Conservation (phyloP, 768 basidiomycete genomes). For the Suillus sp. region DNA sequence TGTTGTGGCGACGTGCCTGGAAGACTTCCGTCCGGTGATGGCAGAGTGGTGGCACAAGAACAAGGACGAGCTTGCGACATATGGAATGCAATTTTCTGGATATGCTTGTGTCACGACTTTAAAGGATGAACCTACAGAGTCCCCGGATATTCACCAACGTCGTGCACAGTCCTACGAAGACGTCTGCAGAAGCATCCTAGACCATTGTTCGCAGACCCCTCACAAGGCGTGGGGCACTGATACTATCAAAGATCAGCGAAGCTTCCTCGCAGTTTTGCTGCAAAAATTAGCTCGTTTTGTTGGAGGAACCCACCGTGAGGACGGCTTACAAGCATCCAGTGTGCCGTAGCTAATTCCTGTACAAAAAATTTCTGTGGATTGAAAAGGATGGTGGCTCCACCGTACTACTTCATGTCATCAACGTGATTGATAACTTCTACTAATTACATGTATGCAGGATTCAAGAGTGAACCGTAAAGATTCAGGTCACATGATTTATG, state of each 20-base stretch:
- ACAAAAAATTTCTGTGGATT: neutral
- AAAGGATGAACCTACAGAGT: neutral
- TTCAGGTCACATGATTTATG: too few species aligned
- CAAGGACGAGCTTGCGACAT: conserved; percentile 22
- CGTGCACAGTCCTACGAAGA: conserved; percentile 5
- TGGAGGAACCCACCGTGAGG: neutral
- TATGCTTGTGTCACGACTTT: conserved; percentile 38
- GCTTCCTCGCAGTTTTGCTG: neutral
- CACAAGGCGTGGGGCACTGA: neutral
- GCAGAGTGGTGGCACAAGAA: conserved; percentile 37
- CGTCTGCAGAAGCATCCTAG: neutral
- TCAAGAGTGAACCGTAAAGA: neutral
- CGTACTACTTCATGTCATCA: neutral
- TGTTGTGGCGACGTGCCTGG: conserved; percentile 22
- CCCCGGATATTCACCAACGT: conserved; percentile 3
- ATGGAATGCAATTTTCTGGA: conserved; percentile 31
- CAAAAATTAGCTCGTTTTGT: neutral
- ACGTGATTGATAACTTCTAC: neutral
- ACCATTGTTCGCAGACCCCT: conserved; percentile 1
- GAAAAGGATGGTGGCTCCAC: neutral
- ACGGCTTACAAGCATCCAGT: neutral
- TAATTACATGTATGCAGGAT: neutral
- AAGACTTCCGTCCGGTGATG: conserved; percentile 22
- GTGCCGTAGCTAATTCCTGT: neutral
- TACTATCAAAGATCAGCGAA: conserved; percentile 2